Base-by-base conservation (phyloP, 768 basidiomycete species). In the Pleurotus giganteus region DNA sequence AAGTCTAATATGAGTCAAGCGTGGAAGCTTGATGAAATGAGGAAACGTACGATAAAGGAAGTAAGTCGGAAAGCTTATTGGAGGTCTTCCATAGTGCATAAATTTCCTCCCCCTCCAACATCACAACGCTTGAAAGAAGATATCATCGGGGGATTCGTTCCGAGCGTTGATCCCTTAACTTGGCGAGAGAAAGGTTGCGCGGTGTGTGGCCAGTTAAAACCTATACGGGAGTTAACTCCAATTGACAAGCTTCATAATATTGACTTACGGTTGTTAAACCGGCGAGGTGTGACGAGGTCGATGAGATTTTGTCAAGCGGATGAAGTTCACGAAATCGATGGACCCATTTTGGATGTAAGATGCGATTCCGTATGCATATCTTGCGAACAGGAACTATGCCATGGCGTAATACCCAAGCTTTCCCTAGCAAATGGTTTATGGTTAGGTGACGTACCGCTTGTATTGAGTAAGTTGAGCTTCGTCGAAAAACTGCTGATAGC, bases 351-450 rank as follows among this genome's bases (percentile, higher is more conserved):
- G 19, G 60, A 47, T 43, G 6, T 52, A 2, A 19, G 12, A 2
- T 61, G 58, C 37, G 15, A 49, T 23, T 12, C 29, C 15, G 39
- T 63, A 2, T 63, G 62, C 53, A 31, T 27, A 27, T 50, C 29
- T 50, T 50, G 31, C 31, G 6, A 28, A 27, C 24, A 21, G 31
- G 26, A 23, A 27, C 5, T 31, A 37, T 2, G 31, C 32, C 12
- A 41, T 37, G n/a, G 24, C 39, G 4, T 49, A 31, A 50, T 62
- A 2, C 71, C 72, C 2, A 31, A 52, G 1, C 36, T 58, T 45
- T 60, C 71, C 0, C 47, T 75, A 4, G 70, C 71, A 0, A 72
- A 71, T 60, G 66, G 69, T 1, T 37, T 72, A 1, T 74, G 73
- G 73, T 7, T 77, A 0, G 74, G 75, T 0, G 47, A 65, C 2